These are phyloP conservation scores for Dendrocalamus latiflorus DNA, from an alignment of 202 grass and related monocot species.

Conservation along the genomic window DNA sequence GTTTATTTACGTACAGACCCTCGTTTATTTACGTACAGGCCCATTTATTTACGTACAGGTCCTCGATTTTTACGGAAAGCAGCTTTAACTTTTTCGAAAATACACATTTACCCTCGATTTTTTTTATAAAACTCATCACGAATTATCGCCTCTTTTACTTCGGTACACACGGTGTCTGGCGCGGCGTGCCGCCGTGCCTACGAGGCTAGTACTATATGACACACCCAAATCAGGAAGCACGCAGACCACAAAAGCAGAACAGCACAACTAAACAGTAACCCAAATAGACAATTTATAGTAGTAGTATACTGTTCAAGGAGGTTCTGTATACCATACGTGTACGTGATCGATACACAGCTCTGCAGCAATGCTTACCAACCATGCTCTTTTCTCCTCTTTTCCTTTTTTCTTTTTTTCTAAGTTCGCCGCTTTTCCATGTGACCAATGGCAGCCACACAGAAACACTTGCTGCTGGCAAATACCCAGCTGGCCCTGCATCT, in stretches of 20 bases:
- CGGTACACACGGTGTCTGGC: no score
- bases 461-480: slow-evolving; percentile 34
- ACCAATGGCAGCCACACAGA: slow-evolving; percentile 36
- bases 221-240: not conserved
- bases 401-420: not conserved
- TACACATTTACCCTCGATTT: no score
- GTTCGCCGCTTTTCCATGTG: slow-evolving; percentile 48
- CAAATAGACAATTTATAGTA: not conserved
- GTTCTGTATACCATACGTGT: not conserved
- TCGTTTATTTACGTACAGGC: no score
- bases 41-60: no score
- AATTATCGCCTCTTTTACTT: no score
- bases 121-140: no score
- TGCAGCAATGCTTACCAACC: slow-evolving; percentile 5
- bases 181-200: no score
- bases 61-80: no score
- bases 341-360: not conserved
- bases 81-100: no score
- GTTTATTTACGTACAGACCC: no score
- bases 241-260: not conserved
- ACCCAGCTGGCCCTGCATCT: no score
- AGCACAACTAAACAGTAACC: not conserved
- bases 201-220: no score
- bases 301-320: not conserved
- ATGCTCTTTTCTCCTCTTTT: not conserved